A percentile compares a stretch with the other conserved stretches of the same genome.
These are phyloP conservation scores for Oropetium thomaeum DNA, from an alignment of 176 grass and related monocot genomes.

Conservation along the genomic window DNA sequence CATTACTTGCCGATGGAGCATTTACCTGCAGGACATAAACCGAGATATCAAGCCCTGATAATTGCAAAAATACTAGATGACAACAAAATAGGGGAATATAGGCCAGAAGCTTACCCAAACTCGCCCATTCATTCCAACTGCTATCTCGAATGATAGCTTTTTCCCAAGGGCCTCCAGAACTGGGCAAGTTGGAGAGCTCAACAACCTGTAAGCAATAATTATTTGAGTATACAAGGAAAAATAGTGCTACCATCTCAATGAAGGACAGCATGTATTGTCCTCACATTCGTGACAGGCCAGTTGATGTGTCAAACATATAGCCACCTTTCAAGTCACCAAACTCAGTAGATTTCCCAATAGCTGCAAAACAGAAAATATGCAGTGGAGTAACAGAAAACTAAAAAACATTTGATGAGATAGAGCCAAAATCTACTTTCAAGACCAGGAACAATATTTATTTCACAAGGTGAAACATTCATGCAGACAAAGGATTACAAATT, in stretches of 20 bases:
- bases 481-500: not conserved
- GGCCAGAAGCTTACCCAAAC: conserved; percentile 63
- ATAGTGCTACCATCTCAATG: not conserved
- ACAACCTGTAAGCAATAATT: conserved; percentile 55
- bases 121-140: conserved; percentile 86
- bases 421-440: not conserved
- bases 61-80: conserved; percentile 12
- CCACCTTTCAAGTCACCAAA: conserved; percentile 77
- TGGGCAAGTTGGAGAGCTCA: conserved; percentile 80
- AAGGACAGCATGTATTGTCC: conserved; percentile 10
- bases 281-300: conserved; percentile 92
- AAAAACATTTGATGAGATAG: not conserved
- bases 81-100: not conserved
- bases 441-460: not conserved
- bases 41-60: not conserved
- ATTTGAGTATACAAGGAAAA: conserved; percentile 15
- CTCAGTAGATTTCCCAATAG: conserved; percentile 76
- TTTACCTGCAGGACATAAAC: conserved; percentile 56
- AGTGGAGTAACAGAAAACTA: conserved; percentile 17
- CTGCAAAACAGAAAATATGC: conserved; percentile 38
- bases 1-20: conserved; percentile 63
- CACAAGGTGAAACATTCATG: not conserved
- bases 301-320: conserved; percentile 92
- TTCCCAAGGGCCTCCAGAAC: conserved; percentile 82
- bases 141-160: conserved; percentile 76